phyloP scores from a whole-genome alignment of 208 protist species.

The Trypanosoma lewisi region DNA sequence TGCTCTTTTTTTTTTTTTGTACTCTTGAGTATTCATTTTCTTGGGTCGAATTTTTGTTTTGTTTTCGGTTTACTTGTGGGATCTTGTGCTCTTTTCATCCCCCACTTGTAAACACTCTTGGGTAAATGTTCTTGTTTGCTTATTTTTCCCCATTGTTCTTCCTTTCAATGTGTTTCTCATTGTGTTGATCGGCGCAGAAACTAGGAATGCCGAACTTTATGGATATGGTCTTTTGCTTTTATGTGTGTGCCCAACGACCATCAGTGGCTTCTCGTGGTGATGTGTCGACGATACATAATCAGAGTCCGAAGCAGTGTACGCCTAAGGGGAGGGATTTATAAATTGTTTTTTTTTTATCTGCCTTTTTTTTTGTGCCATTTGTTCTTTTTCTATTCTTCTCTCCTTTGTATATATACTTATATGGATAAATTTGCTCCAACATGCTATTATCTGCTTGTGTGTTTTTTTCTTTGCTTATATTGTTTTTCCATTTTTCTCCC shows the following conservation, averaged over 20 bases:
- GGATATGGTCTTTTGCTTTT: conserved; percentile 14
- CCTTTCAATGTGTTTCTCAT: not conserved
- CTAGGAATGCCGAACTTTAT: too few species aligned
- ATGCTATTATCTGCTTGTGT: too few species aligned
- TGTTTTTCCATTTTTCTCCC: too few species aligned
- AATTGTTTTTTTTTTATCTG: conserved; percentile 8
- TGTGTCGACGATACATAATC: not conserved
- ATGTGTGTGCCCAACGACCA: not conserved
- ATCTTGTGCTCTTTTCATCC: not conserved
- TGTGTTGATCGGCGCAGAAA: too few species aligned
- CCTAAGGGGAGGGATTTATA: not conserved
- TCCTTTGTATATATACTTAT: conserved; percentile 19
- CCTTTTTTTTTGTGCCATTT: not conserved
- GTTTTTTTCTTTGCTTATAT: too few species aligned
- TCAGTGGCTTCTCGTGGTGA: not conserved
- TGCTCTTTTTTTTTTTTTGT: conserved; percentile 10
- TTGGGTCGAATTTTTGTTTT: too few species aligned
- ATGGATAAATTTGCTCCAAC: conserved; percentile 12
- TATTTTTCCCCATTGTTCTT: not conserved
- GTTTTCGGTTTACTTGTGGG: too few species aligned
- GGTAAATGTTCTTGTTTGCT: too few species aligned
- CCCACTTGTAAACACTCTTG: too few species aligned
- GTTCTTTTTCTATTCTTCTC: not conserved
- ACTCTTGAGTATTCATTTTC: too few species aligned
- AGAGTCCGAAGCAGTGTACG: conserved; percentile 2